Conservation (phyloP, 2,329 filamentous ascomycete species). For the Aspergillus proliferans region DNA sequence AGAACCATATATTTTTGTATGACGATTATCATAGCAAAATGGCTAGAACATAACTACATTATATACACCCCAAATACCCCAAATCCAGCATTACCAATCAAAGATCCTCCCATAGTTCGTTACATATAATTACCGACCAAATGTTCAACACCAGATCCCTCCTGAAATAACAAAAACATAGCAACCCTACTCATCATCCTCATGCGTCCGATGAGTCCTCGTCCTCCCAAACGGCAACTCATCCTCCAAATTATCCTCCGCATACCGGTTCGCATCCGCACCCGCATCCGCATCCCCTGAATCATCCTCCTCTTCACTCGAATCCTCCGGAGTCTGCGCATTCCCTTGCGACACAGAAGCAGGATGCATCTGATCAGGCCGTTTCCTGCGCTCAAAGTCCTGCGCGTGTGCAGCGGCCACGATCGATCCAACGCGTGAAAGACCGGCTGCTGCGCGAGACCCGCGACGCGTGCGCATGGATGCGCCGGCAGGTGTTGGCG, state of each 20-base stretch:
- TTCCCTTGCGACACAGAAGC: slow-evolving; percentile 29
- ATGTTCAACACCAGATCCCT: neutral
- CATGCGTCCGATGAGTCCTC: neutral
- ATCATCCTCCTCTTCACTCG: slow-evolving; percentile 34
- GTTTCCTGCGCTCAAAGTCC: slow-evolving; percentile 79
- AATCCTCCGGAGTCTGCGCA: slow-evolving; percentile 29
- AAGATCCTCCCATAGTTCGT: no score
- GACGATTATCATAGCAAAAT: neutral
- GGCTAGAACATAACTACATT: neutral
- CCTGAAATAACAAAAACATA: neutral
- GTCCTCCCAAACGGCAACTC: slow-evolving; percentile 8
- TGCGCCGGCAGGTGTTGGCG: slow-evolving; percentile 20
- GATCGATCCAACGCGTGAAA: slow-evolving; percentile 57
- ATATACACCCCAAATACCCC: neutral
- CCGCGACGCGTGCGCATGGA: slow-evolving; percentile 3
- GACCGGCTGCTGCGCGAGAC: slow-evolving; percentile 28
- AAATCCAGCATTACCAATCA: no score
- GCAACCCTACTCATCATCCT: neutral
- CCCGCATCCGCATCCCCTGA: slow-evolving; percentile 1
- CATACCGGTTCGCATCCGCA: slow-evolving; percentile 5
- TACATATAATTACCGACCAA: neutral
- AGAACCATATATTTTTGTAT: no score
- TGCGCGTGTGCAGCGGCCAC: slow-evolving; percentile 79
- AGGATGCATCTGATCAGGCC: slow-evolving; percentile 39
- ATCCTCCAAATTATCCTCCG: slow-evolving; percentile 11